Percentiles rank a stretch among this genome's conserved stretches.
Evolutionary conservation across 441 rosid genomes (phyloP).

Genomic region (Omphalea diandra): DNA sequence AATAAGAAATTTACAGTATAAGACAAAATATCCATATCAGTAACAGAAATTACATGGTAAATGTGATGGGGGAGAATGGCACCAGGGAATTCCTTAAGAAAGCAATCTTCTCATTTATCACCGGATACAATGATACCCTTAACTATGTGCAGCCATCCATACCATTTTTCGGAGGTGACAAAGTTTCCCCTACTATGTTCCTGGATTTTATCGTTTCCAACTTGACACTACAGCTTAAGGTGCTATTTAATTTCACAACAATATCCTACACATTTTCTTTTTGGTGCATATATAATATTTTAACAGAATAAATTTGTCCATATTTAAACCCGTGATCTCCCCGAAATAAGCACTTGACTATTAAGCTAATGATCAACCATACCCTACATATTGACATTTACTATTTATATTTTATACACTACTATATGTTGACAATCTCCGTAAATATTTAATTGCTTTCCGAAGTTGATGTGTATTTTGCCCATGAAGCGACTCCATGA

Average conservation of each 20-base stretch:
- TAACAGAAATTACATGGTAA: conserved; percentile 39
- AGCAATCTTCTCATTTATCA: conserved; percentile 47
- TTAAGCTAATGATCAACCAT: too few relatives aligned
- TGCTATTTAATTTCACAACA: conserved; percentile 14
- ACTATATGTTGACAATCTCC: too few relatives aligned
- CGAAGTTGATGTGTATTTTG: background rate
- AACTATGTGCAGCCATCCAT: conserved; percentile 48
- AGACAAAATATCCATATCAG: too few relatives aligned
- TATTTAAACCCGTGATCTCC: too few relatives aligned
- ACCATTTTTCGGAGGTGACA: conserved; percentile 40
- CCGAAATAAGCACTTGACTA: too few relatives aligned
- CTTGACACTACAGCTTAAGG: conserved; percentile 52
- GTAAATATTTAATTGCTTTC: too few relatives aligned
- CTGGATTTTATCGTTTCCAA: conserved; percentile 50
- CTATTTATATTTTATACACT: too few relatives aligned
- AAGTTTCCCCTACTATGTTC: conserved; percentile 32
- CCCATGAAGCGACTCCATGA: conserved; percentile 38
- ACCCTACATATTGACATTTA: too few relatives aligned
- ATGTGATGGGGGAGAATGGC: conserved; percentile 37
- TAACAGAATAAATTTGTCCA: too few relatives aligned
- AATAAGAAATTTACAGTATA: too few relatives aligned
- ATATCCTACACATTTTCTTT: too few relatives aligned
- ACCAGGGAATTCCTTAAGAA: conserved; percentile 41
- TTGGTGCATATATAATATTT: too few relatives aligned
- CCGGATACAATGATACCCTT: conserved; percentile 53